Evolutionary conservation across 441 rosid genomes (phyloP), one percentile per base, ranked within the genome.

Genomic region (Gossypium trilobum): DNA sequence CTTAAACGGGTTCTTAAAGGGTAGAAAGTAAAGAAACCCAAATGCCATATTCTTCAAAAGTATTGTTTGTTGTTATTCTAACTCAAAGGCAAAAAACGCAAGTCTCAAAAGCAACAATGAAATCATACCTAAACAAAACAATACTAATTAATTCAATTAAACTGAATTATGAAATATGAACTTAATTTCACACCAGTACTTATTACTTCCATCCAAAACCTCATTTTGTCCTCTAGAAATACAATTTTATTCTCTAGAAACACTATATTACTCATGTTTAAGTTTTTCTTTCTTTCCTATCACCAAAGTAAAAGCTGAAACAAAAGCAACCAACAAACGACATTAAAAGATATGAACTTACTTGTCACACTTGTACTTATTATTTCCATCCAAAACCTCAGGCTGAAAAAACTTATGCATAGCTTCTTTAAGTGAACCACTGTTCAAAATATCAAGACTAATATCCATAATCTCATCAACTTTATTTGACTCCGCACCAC

Each of bases 381-480:
- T 95, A 79, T 81, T 91, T 17, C 93, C 99, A 74, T 92, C 99
- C 84, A 95, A 87, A 78, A 85, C 75, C 85, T 95, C 98, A 13
- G 96, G 85, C 81, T 87, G 89, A 74, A 95, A 95, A 75, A 95
- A 95, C 83, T 87, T 91, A 31, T 82, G 90, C 92, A 95, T 48
- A 0, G 97, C 94, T n/a, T 95, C 98, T 63, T 79, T 82, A 13
- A 95, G 78, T 0, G 99, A 92, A 80, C 27, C 77, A 68, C 91
- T 78, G 68, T 86, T 79, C 81, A 87, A 77, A 74, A 95, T 78
- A 50, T 92, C 98, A 66, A 95, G 91, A 78, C 95, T 92, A 44
- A 95, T 84, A 84, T 92, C 98, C 98, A 92, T 92, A 74, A 91
- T 91, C 79, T 95, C 98, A 80, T 95, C 99, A 1, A 92, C 85